Base-by-base conservation (phyloP, 2,329 filamentous ascomycete genomes). In the Stylonectria norvegica region DNA sequence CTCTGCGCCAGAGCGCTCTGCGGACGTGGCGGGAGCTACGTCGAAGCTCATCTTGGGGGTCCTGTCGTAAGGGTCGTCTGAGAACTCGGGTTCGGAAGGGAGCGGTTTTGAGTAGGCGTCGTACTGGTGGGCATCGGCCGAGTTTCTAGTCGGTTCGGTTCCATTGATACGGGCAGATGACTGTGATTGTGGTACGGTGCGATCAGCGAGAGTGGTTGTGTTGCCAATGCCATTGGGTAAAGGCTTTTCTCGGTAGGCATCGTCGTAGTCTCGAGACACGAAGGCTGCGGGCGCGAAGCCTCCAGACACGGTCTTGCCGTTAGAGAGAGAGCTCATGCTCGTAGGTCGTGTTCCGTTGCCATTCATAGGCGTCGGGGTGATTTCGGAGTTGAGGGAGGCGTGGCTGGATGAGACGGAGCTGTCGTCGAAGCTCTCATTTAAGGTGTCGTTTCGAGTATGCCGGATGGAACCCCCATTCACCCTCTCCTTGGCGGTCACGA, bases 241-340 rank as follows among this genome's bases (percentile, higher is more conserved):
- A 20, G 43, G 39, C 35, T 57, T 55, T 34, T 57, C 45, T 29
- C 40, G 48, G 28, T 42, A 48, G 43, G 37, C 45, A 36, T 43
- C 27, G 31, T 51, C 39, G 38, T 60, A 50, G 55, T 61, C 58
- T 36, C 41, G 64, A 56, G 45, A 46, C 22, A 8, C 12, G 8
- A 12, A 25, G 22, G 22, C 8, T 12, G 7, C 8, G 42, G 44
- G 19, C 36, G 51, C 53, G 28, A 47, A 38, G n/a, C 57, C 56
- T 44, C 56, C 59, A 40, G 62, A 61, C 46, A 59, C 57, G 42
- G 71, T 67, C 52, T 69, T 71, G 49, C 74, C 78, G 59, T 83
- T 81, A 52, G 75, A 72, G 57, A 79, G 57, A 25, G 78, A 73
- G 62, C 71, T 77, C 66, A 82, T 76, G 64, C 74, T 82, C 57